Base-by-base conservation (phyloP, 2,329 filamentous ascomycete species). In the Diplodia sapinea region DNA sequence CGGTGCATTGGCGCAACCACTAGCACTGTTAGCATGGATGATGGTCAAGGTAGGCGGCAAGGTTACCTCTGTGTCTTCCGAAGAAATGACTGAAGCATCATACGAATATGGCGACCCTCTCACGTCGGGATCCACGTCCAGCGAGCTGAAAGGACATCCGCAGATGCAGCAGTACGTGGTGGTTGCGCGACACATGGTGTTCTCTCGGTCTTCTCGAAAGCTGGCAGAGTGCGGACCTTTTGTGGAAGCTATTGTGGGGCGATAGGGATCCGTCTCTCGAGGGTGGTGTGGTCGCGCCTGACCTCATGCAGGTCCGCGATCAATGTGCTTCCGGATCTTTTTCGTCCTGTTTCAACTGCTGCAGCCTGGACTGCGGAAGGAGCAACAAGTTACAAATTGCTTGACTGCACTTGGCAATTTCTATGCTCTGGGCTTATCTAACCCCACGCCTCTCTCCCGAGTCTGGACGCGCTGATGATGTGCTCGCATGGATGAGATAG, bases 141-240 rank as follows among this genome's bases (percentile, higher is more conserved):
- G 31, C 9, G 43, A n/a, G 47, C 50, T 47, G 15, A 65, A 55
- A n/a, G 62, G 62, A 9, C 50, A 54, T 54, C 62, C 62, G 51
- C 62, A 65, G 50, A 65, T 47, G 62, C 62, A 54, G 62, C 62
- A 65, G 50, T 65, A 65, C 15, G 59, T 63, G n/a, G 59, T 63
- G 29, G 33, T 51, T 12, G 59, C 43, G 59, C 47, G 59, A 33
- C 59, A 63, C 59, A 63, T 63, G 59, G 59, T 11, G 33, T 51
- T 31, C 20, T 50, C 47, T 20, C 23, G 15, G 29, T 7, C 17
- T 17, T 23, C 47, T n/a, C 12, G 59, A 49, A 50, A 62, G 23
- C 20, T 33, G 40, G 59, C 26, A n/a, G 31, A 31, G 11, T 20
- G 59, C 47, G 47, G 11, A 51, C 29, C 59, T 63, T 63, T 51